Conservation (phyloP, 2,329 filamentous ascomycete species). For the Talaromyces sp. region DNA sequence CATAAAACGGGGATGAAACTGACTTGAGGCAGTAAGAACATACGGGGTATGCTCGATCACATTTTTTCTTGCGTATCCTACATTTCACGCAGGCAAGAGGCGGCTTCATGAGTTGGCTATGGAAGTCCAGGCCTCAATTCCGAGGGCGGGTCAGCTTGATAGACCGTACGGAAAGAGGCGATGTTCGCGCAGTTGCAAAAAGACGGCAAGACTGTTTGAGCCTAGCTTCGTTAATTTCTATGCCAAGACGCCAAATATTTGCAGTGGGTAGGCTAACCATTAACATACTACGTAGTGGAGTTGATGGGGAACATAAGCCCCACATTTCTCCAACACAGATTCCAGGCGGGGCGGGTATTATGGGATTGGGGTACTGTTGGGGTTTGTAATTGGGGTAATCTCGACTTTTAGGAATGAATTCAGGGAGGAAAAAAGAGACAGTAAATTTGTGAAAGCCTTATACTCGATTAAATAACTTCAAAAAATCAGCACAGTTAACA, state of each 20-base stretch:
- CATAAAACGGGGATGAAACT: neutral
- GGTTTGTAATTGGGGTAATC: neutral
- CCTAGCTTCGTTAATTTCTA: neutral
- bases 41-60: constrained; percentile 13
- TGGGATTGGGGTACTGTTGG: neutral
- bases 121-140: neutral
- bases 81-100: constrained; percentile 14
- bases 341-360: neutral
- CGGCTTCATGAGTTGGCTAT: constrained; percentile 10
- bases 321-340: neutral
- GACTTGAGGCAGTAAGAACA: constrained; percentile 14
- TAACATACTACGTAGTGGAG: neutral
- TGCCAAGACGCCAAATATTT: neutral
- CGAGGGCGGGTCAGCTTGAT: neutral
- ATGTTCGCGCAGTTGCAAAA: neutral
- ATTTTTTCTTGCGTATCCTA: constrained; percentile 14
- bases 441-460: neutral
- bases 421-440: neutral
- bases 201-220: neutral
- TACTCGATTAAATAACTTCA: neutral
- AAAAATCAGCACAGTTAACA: neutral
- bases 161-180: neutral
- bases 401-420: neutral
- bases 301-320: neutral
- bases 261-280: neutral